Percentiles rank a stretch among this genome's conserved stretches.
Evolutionary conservation across 768 basidiomycete species (phyloP).

Genomic region (Agrocybe praecox): DNA sequence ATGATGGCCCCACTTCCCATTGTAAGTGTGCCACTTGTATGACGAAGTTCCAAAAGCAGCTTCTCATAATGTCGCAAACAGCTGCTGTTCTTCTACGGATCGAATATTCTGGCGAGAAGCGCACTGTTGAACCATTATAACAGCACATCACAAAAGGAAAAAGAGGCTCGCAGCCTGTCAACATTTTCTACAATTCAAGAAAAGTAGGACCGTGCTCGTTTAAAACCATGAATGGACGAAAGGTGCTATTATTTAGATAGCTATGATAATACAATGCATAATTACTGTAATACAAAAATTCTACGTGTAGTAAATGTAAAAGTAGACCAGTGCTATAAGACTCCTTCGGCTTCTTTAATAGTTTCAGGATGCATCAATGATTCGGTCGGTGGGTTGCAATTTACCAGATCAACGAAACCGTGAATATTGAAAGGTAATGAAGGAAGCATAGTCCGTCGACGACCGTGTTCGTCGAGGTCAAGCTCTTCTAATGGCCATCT

Average conservation of each 20-base stretch:
- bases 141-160: not conserved
- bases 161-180: not conserved
- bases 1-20: conserved; percentile 54
- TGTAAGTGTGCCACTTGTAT: conserved; percentile 26
- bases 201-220: not conserved
- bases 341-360: conserved; percentile 2
- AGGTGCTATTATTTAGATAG: not conserved
- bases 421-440: not conserved
- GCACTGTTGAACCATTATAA: not conserved
- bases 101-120: conserved; percentile 13
- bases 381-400: too few relatives aligned
- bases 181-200: not conserved
- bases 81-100: conserved; percentile 32
- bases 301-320: not conserved
- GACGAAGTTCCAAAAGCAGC: not conserved
- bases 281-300: not conserved
- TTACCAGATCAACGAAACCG: conserved; percentile 4
- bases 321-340: not conserved
- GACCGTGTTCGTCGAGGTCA: conserved; percentile 1
- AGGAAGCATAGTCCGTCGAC: conserved; percentile 2
- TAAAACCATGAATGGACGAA: not conserved
- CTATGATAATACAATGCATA: not conserved
- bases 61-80: not conserved
- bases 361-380: conserved; percentile 3
- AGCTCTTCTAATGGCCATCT: not conserved